Evolutionary conservation across 1,284 basidiomycete species (phyloP).

Genomic region (Polyporus tsugae): DNA sequence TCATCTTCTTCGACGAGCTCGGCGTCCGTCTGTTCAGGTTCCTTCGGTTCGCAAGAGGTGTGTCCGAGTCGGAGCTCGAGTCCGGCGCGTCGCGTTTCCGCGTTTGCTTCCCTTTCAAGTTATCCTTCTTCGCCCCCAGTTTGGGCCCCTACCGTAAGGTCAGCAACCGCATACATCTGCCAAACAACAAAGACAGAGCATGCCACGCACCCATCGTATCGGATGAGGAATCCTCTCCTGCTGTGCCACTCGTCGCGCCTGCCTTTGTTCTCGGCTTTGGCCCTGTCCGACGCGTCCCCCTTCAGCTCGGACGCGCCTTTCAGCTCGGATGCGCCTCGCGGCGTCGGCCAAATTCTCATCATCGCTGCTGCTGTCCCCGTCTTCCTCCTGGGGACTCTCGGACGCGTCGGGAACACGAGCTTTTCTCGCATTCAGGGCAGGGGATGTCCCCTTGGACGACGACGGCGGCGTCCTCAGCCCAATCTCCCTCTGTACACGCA

Average conservation of each 20-base stretch:
- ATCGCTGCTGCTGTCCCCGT: slow-evolving; percentile 1
- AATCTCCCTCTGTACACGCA: neutral
- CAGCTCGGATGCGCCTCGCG: neutral
- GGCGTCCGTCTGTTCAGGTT: neutral
- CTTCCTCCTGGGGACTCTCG: neutral
- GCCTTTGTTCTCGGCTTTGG: neutral
- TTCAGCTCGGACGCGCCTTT: neutral
- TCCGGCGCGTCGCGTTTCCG: slow-evolving; percentile 6
- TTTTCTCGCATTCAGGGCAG: neutral
- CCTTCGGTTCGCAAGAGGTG: neutral
- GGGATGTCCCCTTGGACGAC: neutral
- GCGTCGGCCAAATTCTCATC: slow-evolving; percentile 6
- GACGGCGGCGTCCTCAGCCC: slow-evolving; percentile 15
- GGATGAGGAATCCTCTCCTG: neutral
- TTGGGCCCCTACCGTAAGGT: neutral
- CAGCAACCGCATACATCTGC: neutral
- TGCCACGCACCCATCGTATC: neutral
- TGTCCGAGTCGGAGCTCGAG: neutral
- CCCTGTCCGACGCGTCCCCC: neutral
- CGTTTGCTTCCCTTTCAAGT: neutral
- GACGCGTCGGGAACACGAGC: neutral
- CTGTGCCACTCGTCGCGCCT: neutral
- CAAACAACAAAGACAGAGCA: neutral
- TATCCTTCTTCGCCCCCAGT: neutral
- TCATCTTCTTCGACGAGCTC: slow-evolving; percentile 4